Base-by-base conservation (phyloP, 2,329 filamentous ascomycete genomes). In the Pyrenochaeta sp. region DNA sequence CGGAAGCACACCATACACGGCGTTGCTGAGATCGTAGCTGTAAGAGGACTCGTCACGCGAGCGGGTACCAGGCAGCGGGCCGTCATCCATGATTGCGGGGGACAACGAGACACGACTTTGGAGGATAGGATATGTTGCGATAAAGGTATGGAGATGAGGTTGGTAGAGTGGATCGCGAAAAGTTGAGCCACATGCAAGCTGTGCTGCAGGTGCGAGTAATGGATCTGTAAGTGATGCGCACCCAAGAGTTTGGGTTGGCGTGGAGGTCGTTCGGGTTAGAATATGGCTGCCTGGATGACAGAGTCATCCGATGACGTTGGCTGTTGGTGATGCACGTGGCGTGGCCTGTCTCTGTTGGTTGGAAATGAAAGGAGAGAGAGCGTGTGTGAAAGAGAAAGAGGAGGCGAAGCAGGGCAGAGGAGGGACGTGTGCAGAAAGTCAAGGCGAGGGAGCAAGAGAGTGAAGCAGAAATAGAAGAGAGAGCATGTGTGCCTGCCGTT, bases 281-380 rank as follows among this genome's bases (percentile, higher is more conserved):
- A 45, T n/a, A 52, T 59, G 57, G 62, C 52, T 59, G 65, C 58
- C 61, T 64, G 60, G 46, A 41, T 49, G 41, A 37, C 46, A 50
- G 53, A 59, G 61, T 65, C 56, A 65, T 57, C 29, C 46, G 51
- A 62, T 65, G 65, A 67, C 62, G 63, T 61, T 53, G 60, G 34
- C 48, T 30, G 28, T 21, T 23, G 18, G 27, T 50, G 44, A 41
- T 34, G 39, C 24, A 44, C 21, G 49, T 53, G 51, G 49, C 51
- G 57, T 42, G 55, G 35, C 36, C 34, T 46, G 48, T 56, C 45
- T 55, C 44, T 45, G 43, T 40, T 27, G 42, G 29, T 22, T 17
- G 15, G 15, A 26, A 11, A 19, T 38, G 23, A 39, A 34, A 37
- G 13, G 39, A 34, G 21, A 18, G 40, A 18, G 26, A 38, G 34